Evolutionary conservation across 1,284 basidiomycete genomes (phyloP).

Genomic region (Marasmius oreades): DNA sequence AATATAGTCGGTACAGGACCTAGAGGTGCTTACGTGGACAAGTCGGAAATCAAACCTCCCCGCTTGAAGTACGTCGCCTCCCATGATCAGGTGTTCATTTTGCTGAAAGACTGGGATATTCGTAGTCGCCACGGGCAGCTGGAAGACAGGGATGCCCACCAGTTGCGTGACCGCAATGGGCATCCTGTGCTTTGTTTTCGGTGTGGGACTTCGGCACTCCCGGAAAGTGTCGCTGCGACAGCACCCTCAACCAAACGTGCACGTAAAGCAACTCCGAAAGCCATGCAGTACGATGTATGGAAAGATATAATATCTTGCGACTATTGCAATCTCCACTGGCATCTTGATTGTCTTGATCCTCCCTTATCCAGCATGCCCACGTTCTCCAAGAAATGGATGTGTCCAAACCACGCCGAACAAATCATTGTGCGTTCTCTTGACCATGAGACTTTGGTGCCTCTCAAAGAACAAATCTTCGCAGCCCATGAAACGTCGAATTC

Average conservation of each 20-base stretch:
- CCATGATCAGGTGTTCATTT: constrained; percentile 15
- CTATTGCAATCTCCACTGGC: constrained; percentile 94
- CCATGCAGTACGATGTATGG: constrained; percentile 48
- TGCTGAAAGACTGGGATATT: background rate
- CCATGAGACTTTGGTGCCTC: background rate
- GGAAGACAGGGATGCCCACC: constrained; percentile 90
- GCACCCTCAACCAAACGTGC: constrained; percentile 53
- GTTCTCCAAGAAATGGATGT: constrained; percentile 96
- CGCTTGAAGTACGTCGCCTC: constrained; percentile 64
- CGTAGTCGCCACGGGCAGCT: constrained; percentile 83
- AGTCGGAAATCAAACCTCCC: constrained; percentile 71
- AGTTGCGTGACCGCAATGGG: constrained; percentile 83
- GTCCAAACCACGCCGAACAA: constrained; percentile 90
- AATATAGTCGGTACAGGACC: constrained; percentile 65
- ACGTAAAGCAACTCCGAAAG: constrained; percentile 42
- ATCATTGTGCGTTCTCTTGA: constrained; percentile 51
- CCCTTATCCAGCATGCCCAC: constrained; percentile 86
- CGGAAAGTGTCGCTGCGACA: constrained; percentile 45
- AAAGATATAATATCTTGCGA: constrained; percentile 89
- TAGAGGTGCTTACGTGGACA: constrained; percentile 77
- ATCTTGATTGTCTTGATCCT: constrained; percentile 93
- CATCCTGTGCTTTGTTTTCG: constrained; percentile 83
- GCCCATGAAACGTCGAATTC: constrained; percentile 74
- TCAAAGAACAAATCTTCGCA: constrained; percentile 28
- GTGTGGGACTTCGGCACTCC: constrained; percentile 80